These are phyloP conservation scores for Phytophthora multivora DNA, from an alignment of 352 stramenopile species.

Conservation along the genomic window DNA sequence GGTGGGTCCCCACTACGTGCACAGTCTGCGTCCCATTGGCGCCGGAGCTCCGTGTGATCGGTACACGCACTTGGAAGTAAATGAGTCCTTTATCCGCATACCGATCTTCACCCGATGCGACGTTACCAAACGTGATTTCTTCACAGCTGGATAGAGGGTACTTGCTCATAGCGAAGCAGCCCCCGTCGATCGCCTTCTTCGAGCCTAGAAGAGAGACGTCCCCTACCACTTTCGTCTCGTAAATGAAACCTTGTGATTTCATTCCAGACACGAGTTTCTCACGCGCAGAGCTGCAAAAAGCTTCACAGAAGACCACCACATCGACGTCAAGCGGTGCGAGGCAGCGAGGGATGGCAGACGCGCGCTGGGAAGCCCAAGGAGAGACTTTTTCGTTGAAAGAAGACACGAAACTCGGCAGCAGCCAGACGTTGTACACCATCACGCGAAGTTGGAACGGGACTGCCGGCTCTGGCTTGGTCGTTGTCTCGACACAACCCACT, in stretches of 20 bases:
- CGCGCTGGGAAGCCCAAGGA: slow-evolving; percentile 46
- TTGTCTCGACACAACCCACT: slow-evolving; percentile 11
- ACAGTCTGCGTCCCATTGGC: slow-evolving; percentile 34
- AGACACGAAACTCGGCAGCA: slow-evolving; percentile 62
- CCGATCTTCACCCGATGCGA: slow-evolving; percentile 59
- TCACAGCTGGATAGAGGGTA: slow-evolving; percentile 61
- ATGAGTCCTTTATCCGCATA: slow-evolving; percentile 70
- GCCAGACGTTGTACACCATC: slow-evolving; percentile 80
- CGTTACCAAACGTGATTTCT: slow-evolving; percentile 63
- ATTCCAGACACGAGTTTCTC: slow-evolving; percentile 62
- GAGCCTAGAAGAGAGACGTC: slow-evolving; percentile 49
- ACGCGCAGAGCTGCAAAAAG: slow-evolving; percentile 53
- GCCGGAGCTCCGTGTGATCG: slow-evolving; percentile 3
- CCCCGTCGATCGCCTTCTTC: slow-evolving; percentile 68
- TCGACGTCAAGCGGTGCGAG: slow-evolving; percentile 48
- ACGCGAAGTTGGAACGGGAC: slow-evolving; percentile 51
- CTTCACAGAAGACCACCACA: slow-evolving; percentile 77
- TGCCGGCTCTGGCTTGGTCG: slow-evolving; percentile 1
- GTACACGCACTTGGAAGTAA: slow-evolving; percentile 57
- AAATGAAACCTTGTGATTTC: slow-evolving; percentile 69
- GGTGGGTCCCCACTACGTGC: slow-evolving; percentile 67
- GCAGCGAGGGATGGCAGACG: slow-evolving; percentile 58
- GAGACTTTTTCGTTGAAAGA: slow-evolving; percentile 72
- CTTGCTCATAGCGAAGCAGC: slow-evolving; percentile 73
- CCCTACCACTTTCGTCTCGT: slow-evolving; percentile 69